phyloP scores from a whole-genome alignment of 805 yeast species.

The Grigorovia humatica region DNA sequence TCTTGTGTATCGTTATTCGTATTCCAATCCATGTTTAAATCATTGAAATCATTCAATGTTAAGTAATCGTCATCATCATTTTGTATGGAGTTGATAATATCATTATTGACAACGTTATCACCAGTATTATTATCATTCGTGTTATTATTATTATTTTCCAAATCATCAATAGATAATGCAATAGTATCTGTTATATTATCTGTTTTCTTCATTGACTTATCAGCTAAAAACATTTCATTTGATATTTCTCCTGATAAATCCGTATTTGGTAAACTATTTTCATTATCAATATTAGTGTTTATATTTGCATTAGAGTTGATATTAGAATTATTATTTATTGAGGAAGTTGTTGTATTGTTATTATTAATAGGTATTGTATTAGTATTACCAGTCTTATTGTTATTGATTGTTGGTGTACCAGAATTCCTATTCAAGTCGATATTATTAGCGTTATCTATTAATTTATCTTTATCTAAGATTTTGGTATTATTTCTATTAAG shows the following conservation, averaged over 20 bases:
- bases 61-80: conserved; percentile 25
- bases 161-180: background rate
- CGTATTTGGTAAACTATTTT: background rate
- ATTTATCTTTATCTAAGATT: too few relatives aligned
- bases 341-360: too few relatives aligned
- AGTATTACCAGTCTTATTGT: background rate
- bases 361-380: background rate
- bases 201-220: background rate
- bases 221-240: background rate
- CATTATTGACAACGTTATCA: background rate
- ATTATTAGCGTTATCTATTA: background rate
- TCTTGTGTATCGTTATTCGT: conserved; percentile 16
- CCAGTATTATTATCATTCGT: conserved; percentile 1
- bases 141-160: conserved; percentile 2
- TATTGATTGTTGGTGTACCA: background rate
- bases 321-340: background rate
- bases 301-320: background rate
- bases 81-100: conserved; percentile 4
- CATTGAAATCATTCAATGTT: conserved; percentile 29
- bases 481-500: too few relatives aligned
- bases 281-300: background rate
- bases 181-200: background rate
- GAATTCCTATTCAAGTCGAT: background rate
- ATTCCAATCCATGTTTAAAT: conserved; percentile 28
- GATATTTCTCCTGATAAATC: background rate